Evolutionary conservation across 208 protist genomes (phyloP).

Genomic region (Porcisia hertigi): DNA sequence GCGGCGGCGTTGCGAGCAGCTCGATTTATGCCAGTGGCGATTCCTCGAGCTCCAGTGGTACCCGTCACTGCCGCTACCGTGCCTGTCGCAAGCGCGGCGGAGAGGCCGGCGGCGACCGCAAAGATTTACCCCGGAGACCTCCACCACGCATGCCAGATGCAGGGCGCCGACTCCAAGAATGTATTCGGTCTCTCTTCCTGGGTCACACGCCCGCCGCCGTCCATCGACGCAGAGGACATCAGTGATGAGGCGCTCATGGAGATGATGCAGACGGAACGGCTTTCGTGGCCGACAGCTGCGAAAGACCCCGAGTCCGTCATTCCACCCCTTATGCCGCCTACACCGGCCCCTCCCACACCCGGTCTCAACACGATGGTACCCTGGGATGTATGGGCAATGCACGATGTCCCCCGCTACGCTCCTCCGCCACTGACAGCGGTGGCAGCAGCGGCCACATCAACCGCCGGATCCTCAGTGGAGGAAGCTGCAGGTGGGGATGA

Average conservation of each 20-base stretch:
- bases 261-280: constrained; percentile 40
- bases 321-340: constrained; percentile 42
- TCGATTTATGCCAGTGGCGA: constrained; percentile 43
- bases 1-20: constrained; percentile 58
- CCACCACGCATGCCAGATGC: neutral
- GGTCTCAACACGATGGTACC: constrained; percentile 34
- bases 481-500: neutral
- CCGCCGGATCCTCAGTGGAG: neutral
- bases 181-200: constrained; percentile 19
- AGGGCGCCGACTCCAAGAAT: neutral
- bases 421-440: constrained; percentile 9
- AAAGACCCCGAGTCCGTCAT: neutral
- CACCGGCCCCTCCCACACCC: constrained; percentile 43
- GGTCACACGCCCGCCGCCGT: constrained; percentile 26
- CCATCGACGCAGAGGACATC: constrained; percentile 31
- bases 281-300: constrained; percentile 22
- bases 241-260: constrained; percentile 41
- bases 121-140: neutral
- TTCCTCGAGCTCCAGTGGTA: constrained; percentile 44
- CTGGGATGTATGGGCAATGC: constrained; percentile 56
- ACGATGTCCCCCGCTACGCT: constrained; percentile 25
- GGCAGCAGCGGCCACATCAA: neutral
- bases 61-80: constrained; percentile 20
- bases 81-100: constrained; percentile 3
- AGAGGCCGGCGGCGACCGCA: neutral